Evolutionary conservation across 2,329 filamentous ascomycete genomes (phyloP).

Genomic region (Stemphylium vesicarium): DNA sequence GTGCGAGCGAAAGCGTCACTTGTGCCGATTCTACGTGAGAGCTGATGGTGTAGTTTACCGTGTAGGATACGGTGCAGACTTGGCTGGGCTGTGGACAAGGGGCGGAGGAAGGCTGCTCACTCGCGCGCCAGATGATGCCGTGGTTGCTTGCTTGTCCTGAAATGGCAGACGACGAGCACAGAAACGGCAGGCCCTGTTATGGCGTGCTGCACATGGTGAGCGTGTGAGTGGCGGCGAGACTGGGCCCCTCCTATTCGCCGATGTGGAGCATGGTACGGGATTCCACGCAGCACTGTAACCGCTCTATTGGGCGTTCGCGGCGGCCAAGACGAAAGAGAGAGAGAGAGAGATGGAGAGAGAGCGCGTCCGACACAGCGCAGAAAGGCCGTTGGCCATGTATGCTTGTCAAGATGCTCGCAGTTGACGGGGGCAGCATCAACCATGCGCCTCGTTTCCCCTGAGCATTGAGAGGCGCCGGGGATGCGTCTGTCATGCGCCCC

Average conservation of each 20-base stretch:
- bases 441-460: too few species aligned
- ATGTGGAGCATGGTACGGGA: constrained; percentile 15
- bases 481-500: constrained; percentile 2
- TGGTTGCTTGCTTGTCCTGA: background rate
- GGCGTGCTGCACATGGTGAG: constrained; percentile 3
- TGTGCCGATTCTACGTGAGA: constrained; percentile 19
- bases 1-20: constrained; percentile 20
- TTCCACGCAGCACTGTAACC: constrained; percentile 11
- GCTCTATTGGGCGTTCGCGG: constrained; percentile 11
- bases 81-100: too few species aligned
- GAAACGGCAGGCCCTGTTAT: constrained; percentile 14
- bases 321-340: too few species aligned
- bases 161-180: constrained; percentile 14
- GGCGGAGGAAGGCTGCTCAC: background rate
- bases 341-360: too few species aligned
- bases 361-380: too few species aligned
- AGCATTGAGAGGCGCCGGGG: too few species aligned
- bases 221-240: constrained; percentile 4
- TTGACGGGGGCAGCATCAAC: too few species aligned
- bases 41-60: constrained; percentile 9
- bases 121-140: background rate
- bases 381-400: too few species aligned
- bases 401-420: too few species aligned
- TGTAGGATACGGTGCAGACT: background rate
- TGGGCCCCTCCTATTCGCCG: constrained; percentile 10